These are phyloP conservation scores for Apiotrichum domesticum DNA, from an alignment of 1,284 basidiomycete species.

Conservation along the genomic window DNA sequence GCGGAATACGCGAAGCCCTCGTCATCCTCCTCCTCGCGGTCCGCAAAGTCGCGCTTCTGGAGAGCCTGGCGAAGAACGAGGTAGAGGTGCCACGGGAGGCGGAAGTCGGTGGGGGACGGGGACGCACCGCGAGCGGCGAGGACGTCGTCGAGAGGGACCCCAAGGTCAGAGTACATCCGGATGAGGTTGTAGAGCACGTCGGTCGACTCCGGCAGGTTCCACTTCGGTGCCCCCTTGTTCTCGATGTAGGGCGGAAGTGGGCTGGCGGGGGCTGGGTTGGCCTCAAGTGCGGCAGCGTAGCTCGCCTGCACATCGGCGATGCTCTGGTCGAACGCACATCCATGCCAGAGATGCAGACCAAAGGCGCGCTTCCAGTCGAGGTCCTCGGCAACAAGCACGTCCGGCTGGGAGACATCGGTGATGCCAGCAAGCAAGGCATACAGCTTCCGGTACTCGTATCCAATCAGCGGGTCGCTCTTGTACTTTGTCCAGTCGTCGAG, in stretches of 20 bases:
- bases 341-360: constrained; percentile 88
- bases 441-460: constrained; percentile 64
- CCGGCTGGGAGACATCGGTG: constrained; percentile 58
- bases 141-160: constrained; percentile 51
- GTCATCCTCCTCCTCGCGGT: constrained; percentile 57
- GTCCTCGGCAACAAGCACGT: constrained; percentile 66
- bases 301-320: constrained; percentile 63
- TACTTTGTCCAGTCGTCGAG: constrained; percentile 78
- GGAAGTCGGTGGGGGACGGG: constrained; percentile 68
- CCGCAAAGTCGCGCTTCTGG: constrained; percentile 74
- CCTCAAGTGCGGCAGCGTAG: constrained; percentile 57
- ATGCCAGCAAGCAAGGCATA: constrained; percentile 83
- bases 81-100: constrained; percentile 90
- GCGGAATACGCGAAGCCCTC: constrained; percentile 61
- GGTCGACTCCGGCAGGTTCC: constrained; percentile 34
- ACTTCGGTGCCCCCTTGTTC: constrained; percentile 41
- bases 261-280: constrained; percentile 48
- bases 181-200: constrained; percentile 83
- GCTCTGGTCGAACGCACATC: constrained; percentile 63
- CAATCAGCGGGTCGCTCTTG: constrained; percentile 65
- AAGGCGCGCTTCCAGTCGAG: constrained; percentile 95
- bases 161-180: constrained; percentile 59
- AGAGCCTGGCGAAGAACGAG: constrained; percentile 78
- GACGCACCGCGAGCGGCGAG: constrained; percentile 66
- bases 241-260: constrained; percentile 68